Evolutionary conservation across 2,329 filamentous ascomycete genomes (phyloP).

Genomic region (Aspergillus thermomutatus): DNA sequence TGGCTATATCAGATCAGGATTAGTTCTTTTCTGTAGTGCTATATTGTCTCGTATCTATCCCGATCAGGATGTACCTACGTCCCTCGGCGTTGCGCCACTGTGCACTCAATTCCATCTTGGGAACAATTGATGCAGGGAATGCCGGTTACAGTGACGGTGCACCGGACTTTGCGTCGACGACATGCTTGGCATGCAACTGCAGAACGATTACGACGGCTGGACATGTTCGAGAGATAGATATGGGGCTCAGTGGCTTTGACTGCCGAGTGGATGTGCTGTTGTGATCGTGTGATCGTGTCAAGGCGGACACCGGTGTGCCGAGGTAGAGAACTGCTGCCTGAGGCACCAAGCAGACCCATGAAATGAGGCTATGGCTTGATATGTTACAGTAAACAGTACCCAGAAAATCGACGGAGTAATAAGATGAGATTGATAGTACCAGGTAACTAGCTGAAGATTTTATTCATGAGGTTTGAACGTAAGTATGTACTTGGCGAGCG

Average conservation of each 20-base stretch:
- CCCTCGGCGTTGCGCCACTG: constrained; percentile 13
- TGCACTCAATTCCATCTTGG: constrained; percentile 25
- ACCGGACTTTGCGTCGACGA: constrained; percentile 24
- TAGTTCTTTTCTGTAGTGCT: not conserved
- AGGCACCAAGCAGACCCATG: not conserved
- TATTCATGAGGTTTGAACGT: too few relatives aligned
- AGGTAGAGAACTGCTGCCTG: not conserved
- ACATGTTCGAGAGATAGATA: not conserved
- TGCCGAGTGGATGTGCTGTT: not conserved
- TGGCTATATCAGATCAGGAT: not conserved
- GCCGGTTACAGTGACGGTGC: constrained; percentile 23
- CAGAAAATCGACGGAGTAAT: too few relatives aligned
- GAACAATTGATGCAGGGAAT: constrained; percentile 29
- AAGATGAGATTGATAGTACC: too few relatives aligned
- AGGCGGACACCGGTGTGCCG: not conserved
- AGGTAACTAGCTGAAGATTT: too few relatives aligned
- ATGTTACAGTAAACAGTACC: too few relatives aligned
- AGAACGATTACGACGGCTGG: constrained; percentile 11
- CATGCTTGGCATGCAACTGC: constrained; percentile 15
- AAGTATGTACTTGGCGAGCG: too few relatives aligned
- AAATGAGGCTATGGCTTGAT: too few relatives aligned
- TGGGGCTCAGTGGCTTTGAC: not conserved
- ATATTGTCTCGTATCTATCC: not conserved
- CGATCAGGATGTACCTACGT: not conserved
- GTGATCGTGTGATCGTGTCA: not conserved